Evolutionary conservation across 768 basidiomycete species (phyloP).

Genomic region (Psilocybe subaeruginosa): DNA sequence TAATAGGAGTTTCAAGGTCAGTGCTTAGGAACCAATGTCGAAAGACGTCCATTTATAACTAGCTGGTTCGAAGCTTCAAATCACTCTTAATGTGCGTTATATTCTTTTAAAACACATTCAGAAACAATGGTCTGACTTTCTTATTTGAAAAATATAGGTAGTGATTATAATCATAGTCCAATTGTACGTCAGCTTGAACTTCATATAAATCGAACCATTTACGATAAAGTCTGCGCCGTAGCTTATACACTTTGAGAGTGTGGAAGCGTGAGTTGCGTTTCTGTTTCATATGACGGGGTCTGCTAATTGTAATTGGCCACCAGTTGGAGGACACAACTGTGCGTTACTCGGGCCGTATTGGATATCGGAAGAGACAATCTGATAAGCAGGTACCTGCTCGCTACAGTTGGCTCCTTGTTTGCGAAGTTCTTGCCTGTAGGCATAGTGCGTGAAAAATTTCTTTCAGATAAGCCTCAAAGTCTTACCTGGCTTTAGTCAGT

Average conservation of each 20-base stretch:
- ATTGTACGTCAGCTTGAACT: neutral
- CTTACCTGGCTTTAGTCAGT: neutral
- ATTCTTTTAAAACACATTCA: too few species aligned
- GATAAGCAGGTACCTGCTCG: neutral
- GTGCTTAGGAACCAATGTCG: neutral
- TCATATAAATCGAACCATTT: neutral
- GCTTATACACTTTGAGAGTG: conserved; percentile 18
- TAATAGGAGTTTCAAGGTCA: conserved; percentile 16
- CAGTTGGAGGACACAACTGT: conserved; percentile 15
- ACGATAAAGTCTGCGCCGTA: neutral
- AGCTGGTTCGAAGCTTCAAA: conserved; percentile 5
- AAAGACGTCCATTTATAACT: too few species aligned
- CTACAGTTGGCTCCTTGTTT: neutral
- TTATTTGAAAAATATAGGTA: conserved; percentile 1
- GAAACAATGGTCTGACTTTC: neutral
- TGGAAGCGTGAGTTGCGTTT: conserved; percentile 14
- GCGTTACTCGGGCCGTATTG: neutral
- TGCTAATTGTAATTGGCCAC: neutral
- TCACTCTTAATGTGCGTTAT: conserved; percentile 13
- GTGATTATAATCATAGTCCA: conserved; percentile 16
- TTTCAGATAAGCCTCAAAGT: neutral
- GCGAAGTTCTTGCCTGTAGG: neutral
- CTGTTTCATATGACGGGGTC: neutral
- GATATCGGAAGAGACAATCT: too few species aligned
- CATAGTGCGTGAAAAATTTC: neutral